phyloP scores from a whole-genome alignment of 345 rosid species.

The Lepidium didymum region DNA sequence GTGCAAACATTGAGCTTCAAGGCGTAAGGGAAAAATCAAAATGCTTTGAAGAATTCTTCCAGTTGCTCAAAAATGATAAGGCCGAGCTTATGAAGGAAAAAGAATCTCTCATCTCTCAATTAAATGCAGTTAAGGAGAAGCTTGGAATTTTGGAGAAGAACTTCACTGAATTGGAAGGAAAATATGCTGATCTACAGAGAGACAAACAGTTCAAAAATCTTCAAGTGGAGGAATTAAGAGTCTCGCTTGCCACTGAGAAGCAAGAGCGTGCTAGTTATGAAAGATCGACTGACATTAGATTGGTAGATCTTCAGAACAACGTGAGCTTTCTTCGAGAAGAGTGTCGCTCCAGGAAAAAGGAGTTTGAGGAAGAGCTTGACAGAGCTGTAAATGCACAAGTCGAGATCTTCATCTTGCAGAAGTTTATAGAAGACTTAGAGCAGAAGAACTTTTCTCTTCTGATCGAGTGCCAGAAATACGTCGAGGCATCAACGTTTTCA shows the following conservation, averaged over 20 bases:
- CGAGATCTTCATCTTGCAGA: slow-evolving; percentile 73
- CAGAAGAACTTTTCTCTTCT: slow-evolving; percentile 58
- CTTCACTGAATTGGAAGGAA: slow-evolving; percentile 59
- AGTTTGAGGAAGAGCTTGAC: slow-evolving; percentile 89
- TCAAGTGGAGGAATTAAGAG: slow-evolving; percentile 65
- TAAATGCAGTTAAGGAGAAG: slow-evolving; percentile 55
- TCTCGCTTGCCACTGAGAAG: slow-evolving; percentile 55
- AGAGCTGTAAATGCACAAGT: slow-evolving; percentile 73
- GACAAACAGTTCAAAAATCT: slow-evolving; percentile 49
- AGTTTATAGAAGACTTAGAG: slow-evolving; percentile 69
- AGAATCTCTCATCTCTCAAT: slow-evolving; percentile 45
- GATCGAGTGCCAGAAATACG: slow-evolving; percentile 64
- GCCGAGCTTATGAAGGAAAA: slow-evolving; percentile 48
- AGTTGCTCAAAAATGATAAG: slow-evolving; percentile 64
- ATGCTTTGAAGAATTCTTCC: slow-evolving; percentile 65
- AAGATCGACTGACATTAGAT: slow-evolving; percentile 59
- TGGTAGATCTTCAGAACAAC: slow-evolving; percentile 61
- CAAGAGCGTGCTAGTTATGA: slow-evolving; percentile 53
- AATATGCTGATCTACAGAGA: slow-evolving; percentile 53
- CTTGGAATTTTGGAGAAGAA: slow-evolving; percentile 58
- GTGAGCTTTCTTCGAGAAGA: slow-evolving; percentile 64
- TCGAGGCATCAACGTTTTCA: slow-evolving; percentile 63
- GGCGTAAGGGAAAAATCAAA: slow-evolving; percentile 55
- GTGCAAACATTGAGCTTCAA: slow-evolving; percentile 75
- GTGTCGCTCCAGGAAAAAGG: slow-evolving; percentile 57